These are phyloP conservation scores for Fusarium xyrophilum DNA, from an alignment of 2,329 filamentous ascomycete genomes.

Conservation along the genomic window DNA sequence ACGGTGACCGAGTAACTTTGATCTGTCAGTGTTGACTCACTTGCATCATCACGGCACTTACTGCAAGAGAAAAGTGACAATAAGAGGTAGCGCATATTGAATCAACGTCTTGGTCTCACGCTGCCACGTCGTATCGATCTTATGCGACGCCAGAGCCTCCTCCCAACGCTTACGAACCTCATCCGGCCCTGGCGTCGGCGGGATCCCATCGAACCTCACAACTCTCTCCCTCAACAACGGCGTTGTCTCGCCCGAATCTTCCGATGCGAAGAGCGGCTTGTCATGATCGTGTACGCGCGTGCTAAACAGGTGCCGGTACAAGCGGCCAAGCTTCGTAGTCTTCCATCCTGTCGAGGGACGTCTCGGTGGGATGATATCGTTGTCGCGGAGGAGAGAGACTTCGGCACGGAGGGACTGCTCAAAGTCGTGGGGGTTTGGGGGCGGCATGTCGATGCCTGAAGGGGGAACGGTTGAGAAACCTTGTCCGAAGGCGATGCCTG, in stretches of 20 bases:
- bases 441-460: conserved; percentile 22
- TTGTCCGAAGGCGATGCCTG: conserved; percentile 23
- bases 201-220: conserved; percentile 9
- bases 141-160: conserved; percentile 77
- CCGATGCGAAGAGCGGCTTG: not conserved
- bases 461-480: conserved; percentile 33
- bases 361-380: conserved; percentile 26
- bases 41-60: rapidly evolving
- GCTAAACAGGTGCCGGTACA: conserved; percentile 29
- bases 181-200: conserved; percentile 17
- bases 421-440: conserved; percentile 32
- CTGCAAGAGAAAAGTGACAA: conserved; percentile 74
- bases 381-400: conserved; percentile 28
- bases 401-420: conserved; percentile 33
- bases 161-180: conserved; percentile 63
- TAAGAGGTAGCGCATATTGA: conserved; percentile 71
- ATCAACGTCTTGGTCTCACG: conserved; percentile 81
- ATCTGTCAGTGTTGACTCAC: rapidly evolving
- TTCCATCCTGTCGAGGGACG: conserved; percentile 7
- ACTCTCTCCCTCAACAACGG: not conserved
- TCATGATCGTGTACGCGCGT: conserved; percentile 24
- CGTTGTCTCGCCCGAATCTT: conserved; percentile 10
- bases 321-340: not conserved
- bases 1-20: conserved; percentile 73
- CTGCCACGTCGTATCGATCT: conserved; percentile 87